Conservation (phyloP, 768 basidiomycete genomes). For the Boletellus ananas region DNA sequence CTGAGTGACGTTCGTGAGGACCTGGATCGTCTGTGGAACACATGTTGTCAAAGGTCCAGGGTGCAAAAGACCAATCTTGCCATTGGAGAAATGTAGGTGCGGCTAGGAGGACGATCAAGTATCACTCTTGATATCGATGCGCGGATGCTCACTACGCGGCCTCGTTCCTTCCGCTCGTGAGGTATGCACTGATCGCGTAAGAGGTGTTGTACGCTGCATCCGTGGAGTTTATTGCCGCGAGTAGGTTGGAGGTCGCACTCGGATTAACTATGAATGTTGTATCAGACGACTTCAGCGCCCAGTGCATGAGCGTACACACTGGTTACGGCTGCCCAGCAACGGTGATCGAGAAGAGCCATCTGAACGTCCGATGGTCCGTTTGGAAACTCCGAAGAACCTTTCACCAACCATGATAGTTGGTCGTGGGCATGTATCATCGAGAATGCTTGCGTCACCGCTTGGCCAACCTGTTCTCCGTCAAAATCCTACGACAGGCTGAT, state of each 20-base stretch:
- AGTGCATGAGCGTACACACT: slow-evolving; percentile 35
- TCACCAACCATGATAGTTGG: slow-evolving; percentile 44
- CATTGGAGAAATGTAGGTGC: slow-evolving; percentile 13
- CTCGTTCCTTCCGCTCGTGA: slow-evolving; percentile 51
- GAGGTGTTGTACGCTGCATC: slow-evolving; percentile 47
- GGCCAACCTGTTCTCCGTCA: slow-evolving; percentile 52
- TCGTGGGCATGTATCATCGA: slow-evolving; percentile 25
- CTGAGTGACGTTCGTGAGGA: slow-evolving; percentile 38
- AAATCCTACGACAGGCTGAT: slow-evolving; percentile 44
- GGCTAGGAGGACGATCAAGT: slow-evolving; percentile 11
- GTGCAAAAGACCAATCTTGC: neutral
- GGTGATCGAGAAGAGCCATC: slow-evolving; percentile 45
- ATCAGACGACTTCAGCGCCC: neutral
- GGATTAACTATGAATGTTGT: slow-evolving; percentile 35
- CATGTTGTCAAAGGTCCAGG: neutral
- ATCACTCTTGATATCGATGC: neutral
- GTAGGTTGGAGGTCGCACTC: slow-evolving; percentile 37
- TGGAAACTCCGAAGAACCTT: slow-evolving; percentile 42
- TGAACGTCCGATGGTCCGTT: slow-evolving; percentile 42
- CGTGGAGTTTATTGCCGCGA: slow-evolving; percentile 34
- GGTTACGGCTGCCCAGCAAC: slow-evolving; percentile 51
- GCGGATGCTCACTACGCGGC: slow-evolving; percentile 48
- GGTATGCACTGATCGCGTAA: slow-evolving; percentile 46
- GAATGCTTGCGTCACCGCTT: slow-evolving; percentile 40
- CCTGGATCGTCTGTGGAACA: slow-evolving; percentile 22